Evolutionary conservation across 2,329 filamentous ascomycete genomes (phyloP), one percentile per base, ranked within the genome.

Genomic region (Penicillium sclerotigenum): DNA sequence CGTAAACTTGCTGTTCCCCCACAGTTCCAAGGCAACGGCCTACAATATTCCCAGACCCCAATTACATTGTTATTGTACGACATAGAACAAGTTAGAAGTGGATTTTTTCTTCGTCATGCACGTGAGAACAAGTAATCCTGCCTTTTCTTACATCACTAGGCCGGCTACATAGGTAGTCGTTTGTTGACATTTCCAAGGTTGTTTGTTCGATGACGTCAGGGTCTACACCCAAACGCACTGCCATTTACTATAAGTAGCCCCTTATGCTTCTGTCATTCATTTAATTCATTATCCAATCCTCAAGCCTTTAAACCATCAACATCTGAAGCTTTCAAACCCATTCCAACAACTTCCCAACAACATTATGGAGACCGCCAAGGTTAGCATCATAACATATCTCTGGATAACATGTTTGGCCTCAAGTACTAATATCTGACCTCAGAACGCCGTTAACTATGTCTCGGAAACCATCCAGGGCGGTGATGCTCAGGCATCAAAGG

Each of bases 391-490:
- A 14, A 16, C 18, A 11, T 9, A 7, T 31, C 8, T 28, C 6
- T 29, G 5, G 1, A 16, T 2, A 4, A 11, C 8, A 11, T 2
- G 9, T 10, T 3, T 41, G 1, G 8, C 10, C 11, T 37, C 22
- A 26, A 10, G 2, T 14, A 18, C 54, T 56, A 53, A 56, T 20
- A 26, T 8, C 5, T 18, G 14, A 28, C 0, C 2, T 5, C 11
- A 61, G 79, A 83, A 86, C 76, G 81, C 80, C 69, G 83, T 77
- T 76, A 87, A 86, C 81, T 87, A 87, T 82, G 83, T 87, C 75
- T 76, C 82, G 63, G 86, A 87, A 79, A 77, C 78, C 68, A 75
- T 84, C 71, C 80, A 86, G 79, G 77, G 85, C 73, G 78, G 77
- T 59, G 69, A 78, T 61, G 76, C 77, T 57, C 79, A 80, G 62